Evolutionary conservation across 768 basidiomycete species (phyloP), one percentile per base, ranked within the genome.

Genomic region (Gyrodon lividus): DNA sequence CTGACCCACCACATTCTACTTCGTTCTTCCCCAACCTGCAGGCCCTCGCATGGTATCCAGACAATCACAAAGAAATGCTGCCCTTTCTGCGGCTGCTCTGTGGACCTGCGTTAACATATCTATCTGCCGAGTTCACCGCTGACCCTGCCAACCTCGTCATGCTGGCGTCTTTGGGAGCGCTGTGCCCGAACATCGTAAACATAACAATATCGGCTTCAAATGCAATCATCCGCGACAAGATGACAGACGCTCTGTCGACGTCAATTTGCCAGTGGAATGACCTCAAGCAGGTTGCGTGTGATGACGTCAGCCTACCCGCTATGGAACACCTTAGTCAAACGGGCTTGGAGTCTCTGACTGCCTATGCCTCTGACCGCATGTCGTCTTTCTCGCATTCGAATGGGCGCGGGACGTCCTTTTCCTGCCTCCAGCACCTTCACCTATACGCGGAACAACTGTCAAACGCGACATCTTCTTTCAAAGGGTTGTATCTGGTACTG

Each of bases 51-150:
- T 65, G 64, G 64, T 65, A 51, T 37, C 60, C 63, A 13, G 43
- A 52, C 31, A 48, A 56, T 20, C 63, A 67, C 44, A 28, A 52
- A 2, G 12, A 41, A 26, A 59, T 56, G 53, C 44, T 59, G 1
- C 65, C 57, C 22, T 56, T 65, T 38, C 30, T 65, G 24, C 63
- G 55, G 19, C 55, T 65, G 24, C 17, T 65, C 20, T 67, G 65
- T 10, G 59, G 65, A 16, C 55, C 63, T 17, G 16, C 62, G 5
- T 35, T 65, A 17, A 59, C 54, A 9, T 43, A 51, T 10, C 40
- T 63, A 1, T 62, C 54, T 1, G 57, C 49, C 5, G 62, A 63
- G 47, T 63, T 63, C 48, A 52, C 50, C 2, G 42, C 42, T 5
- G 62, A 63, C 51, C 24, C 54, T 0, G 34, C 40, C n/a, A 65